phyloP scores from a whole-genome alignment of 192 early-diverging fungal species.

The Coemansia sp. region DNA sequence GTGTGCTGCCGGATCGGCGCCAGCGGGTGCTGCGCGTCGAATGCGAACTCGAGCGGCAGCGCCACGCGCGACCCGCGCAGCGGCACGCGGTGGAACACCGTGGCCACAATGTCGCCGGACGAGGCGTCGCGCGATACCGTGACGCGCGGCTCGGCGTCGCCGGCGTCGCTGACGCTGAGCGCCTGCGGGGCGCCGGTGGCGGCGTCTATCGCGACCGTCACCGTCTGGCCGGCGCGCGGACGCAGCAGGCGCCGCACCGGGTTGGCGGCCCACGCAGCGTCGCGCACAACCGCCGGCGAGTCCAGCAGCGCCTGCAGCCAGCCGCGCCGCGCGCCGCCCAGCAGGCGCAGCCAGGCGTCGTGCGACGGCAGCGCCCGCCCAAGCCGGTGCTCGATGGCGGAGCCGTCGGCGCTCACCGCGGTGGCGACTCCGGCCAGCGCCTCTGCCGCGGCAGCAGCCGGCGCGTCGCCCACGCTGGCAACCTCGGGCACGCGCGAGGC shows the following conservation, averaged over 20 bases:
- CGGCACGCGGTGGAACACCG: constrained; percentile 37
- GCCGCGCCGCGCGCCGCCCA: constrained; percentile 67
- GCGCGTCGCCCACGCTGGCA: constrained; percentile 68
- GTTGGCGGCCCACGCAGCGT: constrained; percentile 60
- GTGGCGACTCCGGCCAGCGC: neutral
- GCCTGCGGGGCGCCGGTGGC: neutral
- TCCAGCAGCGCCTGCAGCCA: constrained; percentile 86
- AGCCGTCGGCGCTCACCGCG: too few species aligned
- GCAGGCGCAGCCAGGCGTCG: constrained; percentile 64
- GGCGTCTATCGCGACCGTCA: neutral
- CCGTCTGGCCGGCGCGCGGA: constrained; percentile 57
- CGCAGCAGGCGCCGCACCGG: constrained; percentile 59
- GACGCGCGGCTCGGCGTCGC: neutral
- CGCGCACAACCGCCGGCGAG: constrained; percentile 70
- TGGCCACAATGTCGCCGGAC: constrained; percentile 62
- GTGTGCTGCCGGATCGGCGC: constrained; percentile 20
- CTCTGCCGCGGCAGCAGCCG: neutral
- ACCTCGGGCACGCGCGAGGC: constrained; percentile 66
- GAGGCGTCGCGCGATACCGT: constrained; percentile 76
- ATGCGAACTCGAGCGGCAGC: constrained; percentile 19
- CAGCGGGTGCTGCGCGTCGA: constrained; percentile 4
- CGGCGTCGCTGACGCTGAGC: neutral
- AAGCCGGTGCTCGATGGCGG: too few species aligned
- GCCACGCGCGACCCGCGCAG: constrained; percentile 38
- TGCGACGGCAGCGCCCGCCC: constrained; percentile 10